Evolutionary conservation across 768 basidiomycete genomes (phyloP).

Genomic region (Saitozyma sp.): DNA sequence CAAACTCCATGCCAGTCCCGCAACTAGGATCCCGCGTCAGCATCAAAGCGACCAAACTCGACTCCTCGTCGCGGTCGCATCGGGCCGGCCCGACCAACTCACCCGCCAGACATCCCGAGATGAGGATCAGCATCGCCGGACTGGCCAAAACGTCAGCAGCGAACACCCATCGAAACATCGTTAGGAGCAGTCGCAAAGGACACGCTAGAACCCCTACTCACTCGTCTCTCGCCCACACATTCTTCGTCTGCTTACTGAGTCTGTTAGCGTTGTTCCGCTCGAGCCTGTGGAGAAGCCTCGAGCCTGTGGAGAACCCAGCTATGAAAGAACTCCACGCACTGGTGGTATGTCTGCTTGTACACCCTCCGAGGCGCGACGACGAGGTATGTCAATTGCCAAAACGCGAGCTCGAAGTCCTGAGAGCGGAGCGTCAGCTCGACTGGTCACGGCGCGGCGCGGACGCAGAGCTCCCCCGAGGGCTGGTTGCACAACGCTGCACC

Average conservation of each 20-base stretch:
- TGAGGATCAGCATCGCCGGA: slow-evolving; percentile 87
- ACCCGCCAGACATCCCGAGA: slow-evolving; percentile 77
- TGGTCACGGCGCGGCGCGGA: neutral
- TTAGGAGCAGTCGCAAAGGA: neutral
- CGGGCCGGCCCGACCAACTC: slow-evolving; percentile 24
- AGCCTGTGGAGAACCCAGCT: neutral
- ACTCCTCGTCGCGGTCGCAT: neutral
- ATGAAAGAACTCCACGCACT: slow-evolving; percentile 60
- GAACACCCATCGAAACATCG: neutral
- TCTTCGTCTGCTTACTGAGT: slow-evolving; percentile 79
- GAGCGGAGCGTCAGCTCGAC: neutral
- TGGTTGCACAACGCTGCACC: neutral
- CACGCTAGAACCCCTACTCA: slow-evolving; percentile 17
- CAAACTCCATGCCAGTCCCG: slow-evolving; percentile 80
- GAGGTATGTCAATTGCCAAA: slow-evolving; percentile 92
- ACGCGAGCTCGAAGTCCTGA: slow-evolving; percentile 94
- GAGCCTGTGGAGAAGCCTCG: neutral
- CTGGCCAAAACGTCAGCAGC: slow-evolving; percentile 16
- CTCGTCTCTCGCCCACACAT: slow-evolving; percentile 96
- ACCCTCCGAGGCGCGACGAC: slow-evolving; percentile 90
- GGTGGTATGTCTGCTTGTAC: slow-evolving; percentile 97
- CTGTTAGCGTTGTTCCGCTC: neutral
- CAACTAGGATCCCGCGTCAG: slow-evolving; percentile 57
- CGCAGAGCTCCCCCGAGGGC: slow-evolving; percentile 3
- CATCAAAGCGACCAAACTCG: no score